Base-by-base conservation (phyloP, 495 filamentous ascomycete species). In the Parathielavia hyrcaniae region DNA sequence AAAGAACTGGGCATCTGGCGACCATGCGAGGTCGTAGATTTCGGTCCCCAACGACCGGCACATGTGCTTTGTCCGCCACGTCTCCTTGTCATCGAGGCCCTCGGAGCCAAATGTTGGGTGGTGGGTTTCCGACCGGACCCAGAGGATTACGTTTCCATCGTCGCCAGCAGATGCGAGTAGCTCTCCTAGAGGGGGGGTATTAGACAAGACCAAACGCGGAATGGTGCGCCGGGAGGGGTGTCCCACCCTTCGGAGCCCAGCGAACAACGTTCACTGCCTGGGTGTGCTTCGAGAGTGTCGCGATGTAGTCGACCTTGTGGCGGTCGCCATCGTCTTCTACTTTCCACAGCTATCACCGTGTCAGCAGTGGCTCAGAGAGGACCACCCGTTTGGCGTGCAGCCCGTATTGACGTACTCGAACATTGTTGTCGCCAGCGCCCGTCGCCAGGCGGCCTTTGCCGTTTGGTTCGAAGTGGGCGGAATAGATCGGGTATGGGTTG, bases 11-110 rank as follows among this genome's bases (percentile, higher is more conserved):
- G 89, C 92, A 75, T 99, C 93, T 11, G 93, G 93, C 22, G 93
- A 96, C 93, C 93, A 99, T 41, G 93, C 93, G 57, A 99, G 75
- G 68, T 99, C 93, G 69, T 97, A 99, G 62, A 99, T 97, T 69
- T 97, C 93, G 0, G 89, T 86, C 0, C 90, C 91, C 26, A 85
- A 84, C 16, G 90, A 95, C 46, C 95, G 84, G 69, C 89, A 96
- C 93, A 97, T 97, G 67, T 96, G 89, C 73, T 93, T 98, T 49
- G 92, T 84, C 47, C 93, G 81, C 93, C 93, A 99, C 57, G 86
- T 88, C 72, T 99, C 93, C 71, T 96, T 96, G 66, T 97, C 95
- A 61, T 96, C 93, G 40, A 87, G 76, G 12, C 81, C 82, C 61
- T 97, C 91, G 69, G 89, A 86, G 41, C 91, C 92, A 62, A 95